phyloP scores from a whole-genome alignment of 179 eudicot genomes.

The Silene vulgaris region DNA sequence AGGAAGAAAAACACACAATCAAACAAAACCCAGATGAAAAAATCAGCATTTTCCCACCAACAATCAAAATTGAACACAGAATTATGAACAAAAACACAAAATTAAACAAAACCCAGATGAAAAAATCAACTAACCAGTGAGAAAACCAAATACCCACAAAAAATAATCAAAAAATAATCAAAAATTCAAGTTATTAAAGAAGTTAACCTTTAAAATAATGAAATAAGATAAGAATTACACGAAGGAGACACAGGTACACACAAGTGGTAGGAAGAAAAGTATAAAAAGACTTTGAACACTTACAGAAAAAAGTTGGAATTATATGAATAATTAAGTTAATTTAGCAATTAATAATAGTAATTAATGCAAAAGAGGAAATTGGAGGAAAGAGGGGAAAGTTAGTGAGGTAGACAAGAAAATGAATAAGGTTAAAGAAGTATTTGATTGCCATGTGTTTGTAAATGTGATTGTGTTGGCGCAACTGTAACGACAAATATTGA shows the following conservation, averaged over 20 bases:
- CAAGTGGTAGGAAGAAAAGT: constrained; percentile 7
- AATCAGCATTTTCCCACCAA: too few species aligned
- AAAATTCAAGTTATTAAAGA: background rate
- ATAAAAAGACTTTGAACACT: background rate
- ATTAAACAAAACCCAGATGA: background rate
- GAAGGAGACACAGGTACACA: background rate
- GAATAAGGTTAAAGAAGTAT: background rate
- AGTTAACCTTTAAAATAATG: background rate
- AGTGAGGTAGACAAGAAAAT: background rate
- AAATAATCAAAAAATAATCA: background rate
- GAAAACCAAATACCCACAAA: background rate
- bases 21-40: background rate
- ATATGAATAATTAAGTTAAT: background rate
- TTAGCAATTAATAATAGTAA: background rate
- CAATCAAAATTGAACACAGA: too few species aligned
- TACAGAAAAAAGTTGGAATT: background rate
- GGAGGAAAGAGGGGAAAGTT: background rate
- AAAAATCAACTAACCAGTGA: background rate
- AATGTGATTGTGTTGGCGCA: background rate
- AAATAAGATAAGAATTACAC: constrained; percentile 5
- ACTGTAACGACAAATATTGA: background rate
- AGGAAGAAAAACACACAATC: background rate
- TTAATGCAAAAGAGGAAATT: background rate
- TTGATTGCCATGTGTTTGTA: constrained; percentile 3
- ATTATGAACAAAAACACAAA: background rate